Base-by-base conservation (phyloP, 495 filamentous ascomycete species). In the Daldinia decipiens region DNA sequence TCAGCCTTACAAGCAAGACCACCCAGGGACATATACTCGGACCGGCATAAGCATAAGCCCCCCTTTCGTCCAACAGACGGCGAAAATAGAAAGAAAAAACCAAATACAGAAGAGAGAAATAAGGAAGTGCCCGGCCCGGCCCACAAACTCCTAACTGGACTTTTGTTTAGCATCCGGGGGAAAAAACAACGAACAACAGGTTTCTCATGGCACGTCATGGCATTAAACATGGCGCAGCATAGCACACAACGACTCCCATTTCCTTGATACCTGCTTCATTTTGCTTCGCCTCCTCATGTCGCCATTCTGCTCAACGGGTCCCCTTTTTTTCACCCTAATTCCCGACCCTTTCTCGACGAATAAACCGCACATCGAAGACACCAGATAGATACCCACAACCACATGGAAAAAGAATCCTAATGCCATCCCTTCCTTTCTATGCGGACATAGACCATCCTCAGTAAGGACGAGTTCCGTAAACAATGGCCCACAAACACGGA, bases 91-190 rank as follows among this genome's bases (percentile, higher is more conserved):
- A 38, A 19, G 55, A 39, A 62, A 31, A 38, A 38, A 45, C 15
- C 17, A 47, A 47, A 47, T 21, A 24, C 40, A 63, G 27, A 71
- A 39, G 19, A 53, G 26, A 62, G 47, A 52, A 29, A 54, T 24
- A 29, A 31, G 47, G 31, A 62, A 51, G 29, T 54, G 45, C 68
- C 63, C 26, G 32, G 55, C 53, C 64, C 64, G 60, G 39, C 54
- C 69, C 69, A 54, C 69, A 43, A 72, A 72, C 69, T 72, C 69
- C 69, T 43, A 60, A 72, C 64, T 39, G 58, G 59, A 63, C 63
- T 66, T 71, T 71, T 71, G 29, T 70, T 56, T 47, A 53, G 62
- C 57, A 59, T 63, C 59, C 54, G 68, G 39, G 56, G 61, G 39
- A 70, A 56, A 60, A 60, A 43, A 27, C n/a, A 58, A 15, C 21